phyloP scores from a whole-genome alignment of 2,329 filamentous ascomycete species.

The Talaromyces sp. region DNA sequence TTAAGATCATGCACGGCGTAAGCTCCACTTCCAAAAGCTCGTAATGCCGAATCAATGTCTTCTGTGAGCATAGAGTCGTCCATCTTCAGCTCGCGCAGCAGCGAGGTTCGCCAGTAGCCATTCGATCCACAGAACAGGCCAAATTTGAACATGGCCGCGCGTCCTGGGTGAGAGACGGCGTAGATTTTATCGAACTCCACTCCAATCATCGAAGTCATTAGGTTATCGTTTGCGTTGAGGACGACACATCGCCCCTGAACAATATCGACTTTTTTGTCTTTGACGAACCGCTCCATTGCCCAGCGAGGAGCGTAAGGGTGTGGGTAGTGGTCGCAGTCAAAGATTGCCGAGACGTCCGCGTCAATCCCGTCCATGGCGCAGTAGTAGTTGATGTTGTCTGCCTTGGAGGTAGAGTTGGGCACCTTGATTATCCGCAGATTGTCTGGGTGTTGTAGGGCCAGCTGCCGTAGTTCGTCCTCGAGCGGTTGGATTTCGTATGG shows the following conservation, averaged over 20 bases:
- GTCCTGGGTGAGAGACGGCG: conserved; percentile 47
- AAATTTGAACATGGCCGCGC: conserved; percentile 45
- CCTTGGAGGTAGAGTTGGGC: conserved; percentile 46
- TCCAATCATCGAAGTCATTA: conserved; percentile 45
- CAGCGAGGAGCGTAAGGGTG: conserved; percentile 47
- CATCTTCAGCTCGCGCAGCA: conserved; percentile 46
- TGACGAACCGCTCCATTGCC: conserved; percentile 45
- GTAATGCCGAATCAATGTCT: conserved; percentile 47
- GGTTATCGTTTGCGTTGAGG: conserved; percentile 43
- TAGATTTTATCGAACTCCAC: conserved; percentile 52
- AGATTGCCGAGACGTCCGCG: conserved; percentile 45
- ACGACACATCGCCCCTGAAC: conserved; percentile 49
- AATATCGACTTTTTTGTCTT: conserved; percentile 41
- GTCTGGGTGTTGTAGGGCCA: conserved; percentile 31
- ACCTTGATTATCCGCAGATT: conserved; percentile 46
- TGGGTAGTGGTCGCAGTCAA: conserved; percentile 49
- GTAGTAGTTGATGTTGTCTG: conserved; percentile 49
- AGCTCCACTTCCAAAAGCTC: conserved; percentile 41
- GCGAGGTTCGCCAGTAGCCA: conserved; percentile 44
- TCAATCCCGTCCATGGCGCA: conserved; percentile 39
- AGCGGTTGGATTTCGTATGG: conserved; percentile 44
- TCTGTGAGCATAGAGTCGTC: conserved; percentile 49
- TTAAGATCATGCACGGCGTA: conserved; percentile 47
- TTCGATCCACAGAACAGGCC: conserved; percentile 49
- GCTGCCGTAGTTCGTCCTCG: conserved; percentile 38